Base-by-base conservation (phyloP, 139 green algal species). In the Coelastrella sp. region DNA sequence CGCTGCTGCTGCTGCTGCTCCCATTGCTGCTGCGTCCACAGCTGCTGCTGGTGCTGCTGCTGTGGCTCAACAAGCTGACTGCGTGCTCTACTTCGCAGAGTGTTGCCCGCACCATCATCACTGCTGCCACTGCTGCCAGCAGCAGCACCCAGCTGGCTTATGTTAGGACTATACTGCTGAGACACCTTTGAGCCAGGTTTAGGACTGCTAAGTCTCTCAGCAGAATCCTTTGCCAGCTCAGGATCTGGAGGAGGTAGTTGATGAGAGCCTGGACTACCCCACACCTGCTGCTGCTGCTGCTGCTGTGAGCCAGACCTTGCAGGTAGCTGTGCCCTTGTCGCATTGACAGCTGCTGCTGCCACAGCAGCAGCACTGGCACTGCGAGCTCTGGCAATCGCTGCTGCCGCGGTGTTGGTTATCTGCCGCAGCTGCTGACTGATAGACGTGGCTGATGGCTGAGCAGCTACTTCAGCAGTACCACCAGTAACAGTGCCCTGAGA, bases 391-490 rank as follows among this genome's bases (percentile, higher is more conserved):
- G 71, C 71, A 30, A 79, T 79, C 5, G 71, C 41, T 41, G 71
- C 71, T 41, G 71, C 41, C 23, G 71, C 71, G 41, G 38, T 79
- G 23, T n/a, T 62, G 8, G 71, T 79, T 8, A 79, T 79, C 6
- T 62, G 41, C 5, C 71, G 41, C 71, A 79, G 43, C 71, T 79
- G 71, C 71, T 79, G 71, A 21, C 25, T 62, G 25, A 79, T 30
- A 9, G 71, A 45, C 23, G 13, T n/a, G n/a, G n/a, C n/a, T n/a
- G n/a, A 25, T 38, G 30, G 0, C 15, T 8, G 19, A 17, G n/a
- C 25, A n/a, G 30, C 67, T 76, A 37, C 38, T 38, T 23, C 19
- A 51, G 7, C 35, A 6, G 13, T 45, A 23, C n/a, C 38, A 19
- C 30, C 27, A 0, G 3, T 23, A 25, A 23, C 37, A 38, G 32